Conservation (phyloP, 352 stramenopile species). For the Pythium coloratum region DNA sequence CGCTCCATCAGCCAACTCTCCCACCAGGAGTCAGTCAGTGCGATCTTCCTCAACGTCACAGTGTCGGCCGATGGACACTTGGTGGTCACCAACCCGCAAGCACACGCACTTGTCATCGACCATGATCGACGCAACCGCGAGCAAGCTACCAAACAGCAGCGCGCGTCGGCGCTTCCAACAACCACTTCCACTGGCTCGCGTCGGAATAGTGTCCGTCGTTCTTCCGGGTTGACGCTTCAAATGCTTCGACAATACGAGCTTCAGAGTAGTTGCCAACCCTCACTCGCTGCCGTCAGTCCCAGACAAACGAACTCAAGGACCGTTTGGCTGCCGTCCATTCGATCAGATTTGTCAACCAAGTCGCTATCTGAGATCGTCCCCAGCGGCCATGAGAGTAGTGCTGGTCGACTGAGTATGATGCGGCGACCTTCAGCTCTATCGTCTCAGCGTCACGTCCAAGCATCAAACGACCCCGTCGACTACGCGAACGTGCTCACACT, state of each 20-base stretch:
- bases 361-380: not conserved
- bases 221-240: slow-evolving; percentile 5
- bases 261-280: not conserved
- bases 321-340: slow-evolving; percentile 16
- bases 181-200: not conserved
- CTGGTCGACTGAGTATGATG: not conserved
- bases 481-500: slow-evolving; percentile 18
- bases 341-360: slow-evolving; percentile 7
- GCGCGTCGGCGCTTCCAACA: not conserved
- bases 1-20: slow-evolving; percentile 8
- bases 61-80: slow-evolving; percentile 17
- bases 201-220: slow-evolving; percentile 7
- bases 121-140: slow-evolving; percentile 7
- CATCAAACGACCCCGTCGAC: not conserved
- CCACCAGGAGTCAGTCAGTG: not conserved
- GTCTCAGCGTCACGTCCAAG: not conserved
- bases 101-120: slow-evolving; percentile 4
- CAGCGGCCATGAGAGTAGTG: not conserved
- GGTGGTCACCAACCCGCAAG: slow-evolving; percentile 16
- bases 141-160: slow-evolving; percentile 3
- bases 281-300: not conserved
- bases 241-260: slow-evolving; percentile 16
- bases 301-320: slow-evolving; percentile 7
- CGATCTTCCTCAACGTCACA: slow-evolving; percentile 8
- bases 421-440: slow-evolving; percentile 9